Evolutionary conservation across 176 grass and related monocot species (phyloP).

Genomic region (Carex scoparia): DNA sequence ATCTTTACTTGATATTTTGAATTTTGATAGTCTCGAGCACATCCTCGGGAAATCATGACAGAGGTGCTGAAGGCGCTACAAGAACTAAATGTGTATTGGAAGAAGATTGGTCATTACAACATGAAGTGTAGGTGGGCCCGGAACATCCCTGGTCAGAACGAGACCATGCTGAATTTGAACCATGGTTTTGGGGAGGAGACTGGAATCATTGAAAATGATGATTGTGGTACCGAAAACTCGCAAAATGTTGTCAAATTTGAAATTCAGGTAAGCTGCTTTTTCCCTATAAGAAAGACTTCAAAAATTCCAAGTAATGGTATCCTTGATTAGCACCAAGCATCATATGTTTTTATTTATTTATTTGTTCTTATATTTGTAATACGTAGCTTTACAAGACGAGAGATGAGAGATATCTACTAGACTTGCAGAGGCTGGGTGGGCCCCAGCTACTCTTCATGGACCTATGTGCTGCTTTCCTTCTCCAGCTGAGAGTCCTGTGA

Average conservation of each 20-base stretch:
- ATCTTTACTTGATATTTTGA: conserved; percentile 2
- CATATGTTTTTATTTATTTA: neutral
- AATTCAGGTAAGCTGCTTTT: conserved; percentile 55
- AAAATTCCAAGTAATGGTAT: neutral
- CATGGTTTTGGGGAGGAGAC: conserved; percentile 45
- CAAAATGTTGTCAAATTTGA: conserved; percentile 68
- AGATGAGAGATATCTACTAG: conserved; percentile 81
- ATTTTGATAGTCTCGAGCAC: conserved; percentile 53
- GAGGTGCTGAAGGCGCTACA: conserved; percentile 71
- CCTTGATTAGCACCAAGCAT: neutral
- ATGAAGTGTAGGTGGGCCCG: conserved; percentile 81
- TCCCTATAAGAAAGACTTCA: neutral
- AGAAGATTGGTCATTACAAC: conserved; percentile 88
- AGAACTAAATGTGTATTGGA: conserved; percentile 79
- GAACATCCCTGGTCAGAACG: conserved; percentile 37
- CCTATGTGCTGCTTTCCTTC: conserved; percentile 65
- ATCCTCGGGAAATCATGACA: conserved; percentile 80
- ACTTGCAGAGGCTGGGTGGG: conserved; percentile 67
- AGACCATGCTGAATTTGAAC: conserved; percentile 48
- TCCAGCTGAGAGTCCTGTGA: conserved; percentile 75
- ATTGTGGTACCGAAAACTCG: conserved; percentile 17
- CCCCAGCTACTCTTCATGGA: conserved; percentile 76
- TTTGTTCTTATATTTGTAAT: conserved; percentile 10
- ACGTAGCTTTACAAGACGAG: conserved; percentile 83
- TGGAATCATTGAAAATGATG: conserved; percentile 57